phyloP scores from a whole-genome alignment of 148 eudicot species.

The Dianthus caryophyllus region DNA sequence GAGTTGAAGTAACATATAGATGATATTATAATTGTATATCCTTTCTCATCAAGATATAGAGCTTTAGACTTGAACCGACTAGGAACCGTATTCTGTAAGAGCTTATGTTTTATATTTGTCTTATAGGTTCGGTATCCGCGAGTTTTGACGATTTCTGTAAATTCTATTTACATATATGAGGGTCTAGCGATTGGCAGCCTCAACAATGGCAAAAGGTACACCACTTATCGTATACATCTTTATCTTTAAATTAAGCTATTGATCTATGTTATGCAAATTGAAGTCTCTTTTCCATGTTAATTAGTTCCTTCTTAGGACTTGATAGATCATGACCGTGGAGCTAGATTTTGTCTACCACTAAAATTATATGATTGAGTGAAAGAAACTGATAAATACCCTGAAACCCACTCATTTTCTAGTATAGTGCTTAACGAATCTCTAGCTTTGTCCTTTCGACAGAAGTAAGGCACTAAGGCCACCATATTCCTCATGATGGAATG shows the following conservation, averaged over 20 bases:
- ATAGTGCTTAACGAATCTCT: not conserved
- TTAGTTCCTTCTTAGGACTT: not conserved
- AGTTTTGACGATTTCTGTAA: not conserved
- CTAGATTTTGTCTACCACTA: not conserved
- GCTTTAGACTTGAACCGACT: not conserved
- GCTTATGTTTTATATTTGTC: not conserved
- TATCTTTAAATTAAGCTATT: not conserved
- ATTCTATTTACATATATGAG: not conserved
- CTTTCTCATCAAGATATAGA: not conserved
- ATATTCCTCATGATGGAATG: not conserved
- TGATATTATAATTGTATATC: not conserved
- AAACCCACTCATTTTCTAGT: not conserved
- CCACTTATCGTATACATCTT: not conserved
- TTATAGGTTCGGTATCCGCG: not conserved
- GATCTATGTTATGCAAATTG: not conserved
- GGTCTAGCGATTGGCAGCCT: not conserved
- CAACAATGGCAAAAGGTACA: not conserved
- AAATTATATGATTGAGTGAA: not conserved
- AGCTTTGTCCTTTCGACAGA: not conserved
- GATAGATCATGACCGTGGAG: not conserved
- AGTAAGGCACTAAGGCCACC: slow-evolving; percentile 8
- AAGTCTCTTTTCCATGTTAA: not conserved
- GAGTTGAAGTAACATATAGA: not conserved
- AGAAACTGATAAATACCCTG: not conserved
- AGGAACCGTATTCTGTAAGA: not conserved